These are phyloP conservation scores for Pouteria glomerata DNA, from an alignment of 148 eudicot genomes.

Conservation along the genomic window DNA sequence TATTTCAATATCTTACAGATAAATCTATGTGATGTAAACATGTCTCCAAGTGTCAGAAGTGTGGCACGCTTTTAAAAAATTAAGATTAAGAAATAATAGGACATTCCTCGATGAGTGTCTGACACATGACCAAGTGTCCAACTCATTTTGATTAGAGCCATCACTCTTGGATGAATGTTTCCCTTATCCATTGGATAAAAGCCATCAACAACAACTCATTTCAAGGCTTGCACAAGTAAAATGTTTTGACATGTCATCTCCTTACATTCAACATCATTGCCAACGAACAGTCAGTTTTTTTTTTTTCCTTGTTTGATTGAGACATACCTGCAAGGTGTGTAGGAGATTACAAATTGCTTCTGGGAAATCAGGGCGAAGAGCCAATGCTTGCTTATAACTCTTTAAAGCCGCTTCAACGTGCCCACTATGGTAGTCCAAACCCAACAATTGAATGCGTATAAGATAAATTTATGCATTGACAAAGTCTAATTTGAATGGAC, in stretches of 20 bases:
- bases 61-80: no score
- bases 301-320: no score
- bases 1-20: no score
- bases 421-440: conserved; percentile 44
- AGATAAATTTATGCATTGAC: not conserved
- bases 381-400: conserved; percentile 81
- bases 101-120: no score
- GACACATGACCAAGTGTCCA: no score
- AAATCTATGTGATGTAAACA: no score
- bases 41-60: no score
- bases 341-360: conserved; percentile 98
- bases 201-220: not conserved
- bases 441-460: not conserved
- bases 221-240: not conserved
- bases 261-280: not conserved
- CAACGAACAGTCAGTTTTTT: not conserved
- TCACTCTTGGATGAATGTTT: no score
- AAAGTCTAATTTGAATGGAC: not conserved
- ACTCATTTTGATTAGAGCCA: no score
- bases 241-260: not conserved
- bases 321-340: conserved; percentile 77
- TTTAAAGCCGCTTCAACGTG: conserved; percentile 78
- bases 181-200: not conserved
- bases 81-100: no score
- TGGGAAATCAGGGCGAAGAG: conserved; percentile 81